These are phyloP conservation scores for Fusarium irregulare DNA, from an alignment of 2,329 filamentous ascomycete species.

Conservation along the genomic window DNA sequence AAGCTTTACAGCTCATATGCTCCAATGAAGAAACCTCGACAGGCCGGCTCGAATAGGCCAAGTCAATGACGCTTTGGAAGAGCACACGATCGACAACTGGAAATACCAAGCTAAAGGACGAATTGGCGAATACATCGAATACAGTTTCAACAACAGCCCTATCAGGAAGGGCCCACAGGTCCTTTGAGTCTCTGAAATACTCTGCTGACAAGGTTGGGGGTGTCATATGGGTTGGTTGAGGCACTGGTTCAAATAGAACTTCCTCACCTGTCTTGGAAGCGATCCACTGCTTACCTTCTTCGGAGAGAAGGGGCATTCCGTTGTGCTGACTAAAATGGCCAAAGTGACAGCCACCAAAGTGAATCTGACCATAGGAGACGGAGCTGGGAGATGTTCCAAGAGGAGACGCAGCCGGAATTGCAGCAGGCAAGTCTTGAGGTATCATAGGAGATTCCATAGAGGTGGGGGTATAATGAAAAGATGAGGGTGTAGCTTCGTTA, in stretches of 20 bases:
- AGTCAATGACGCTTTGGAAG: slow-evolving; percentile 58
- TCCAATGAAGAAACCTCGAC: slow-evolving; percentile 35
- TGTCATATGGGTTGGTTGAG: background rate
- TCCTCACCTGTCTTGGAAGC: slow-evolving; percentile 33
- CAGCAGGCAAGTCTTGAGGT: background rate
- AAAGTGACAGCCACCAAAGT: slow-evolving; percentile 40
- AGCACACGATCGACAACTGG: slow-evolving; percentile 61
- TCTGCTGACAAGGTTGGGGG: background rate
- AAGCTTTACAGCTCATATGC: slow-evolving; percentile 55
- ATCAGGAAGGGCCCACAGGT: slow-evolving; percentile 33
- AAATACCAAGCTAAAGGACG: slow-evolving; percentile 58
- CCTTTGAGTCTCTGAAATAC: background rate
- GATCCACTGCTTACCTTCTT: slow-evolving; percentile 40
- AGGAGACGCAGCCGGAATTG: slow-evolving; percentile 3
- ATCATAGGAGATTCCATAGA: slow-evolving; percentile 8
- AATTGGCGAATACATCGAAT: slow-evolving; percentile 42
- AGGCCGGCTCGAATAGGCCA: slow-evolving; percentile 55
- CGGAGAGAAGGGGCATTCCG: slow-evolving; percentile 38
- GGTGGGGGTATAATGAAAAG: background rate
- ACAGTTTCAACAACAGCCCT: slow-evolving; percentile 45
- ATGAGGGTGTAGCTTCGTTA: background rate
- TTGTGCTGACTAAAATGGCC: slow-evolving; percentile 43
- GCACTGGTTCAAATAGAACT: background rate
- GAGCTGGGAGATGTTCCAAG: slow-evolving; percentile 7
- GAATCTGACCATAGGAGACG: slow-evolving; percentile 41